Base-by-base conservation (phyloP, 2,329 filamentous ascomycete genomes). In the Beauveria varroae region DNA sequence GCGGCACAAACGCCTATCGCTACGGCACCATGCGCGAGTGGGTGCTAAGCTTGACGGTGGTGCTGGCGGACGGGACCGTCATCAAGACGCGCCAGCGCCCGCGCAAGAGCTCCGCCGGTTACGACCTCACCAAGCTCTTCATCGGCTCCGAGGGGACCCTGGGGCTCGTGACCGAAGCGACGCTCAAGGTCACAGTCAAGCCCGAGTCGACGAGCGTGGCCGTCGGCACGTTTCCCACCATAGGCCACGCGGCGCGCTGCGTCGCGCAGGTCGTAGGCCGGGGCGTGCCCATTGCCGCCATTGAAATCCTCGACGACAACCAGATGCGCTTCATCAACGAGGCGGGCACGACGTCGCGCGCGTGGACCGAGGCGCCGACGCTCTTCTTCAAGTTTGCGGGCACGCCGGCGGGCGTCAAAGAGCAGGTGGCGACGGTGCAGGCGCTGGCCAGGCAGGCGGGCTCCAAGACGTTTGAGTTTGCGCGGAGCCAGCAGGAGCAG, bases 21-120 rank as follows among this genome's bases (percentile, higher is more conserved):
- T 96, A 96, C 73, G 93, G 92, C 64, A 96, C 92, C 2, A 96
- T 96, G 91, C 87, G 90, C 64, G 92, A 96, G 71, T 96, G 92
- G 92, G 93, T 96, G 14, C 77, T 96, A 24, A 89, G 85, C 59
- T 76, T 96, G 66, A 96, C 92, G 0, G 90, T 96, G 4, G 92
- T 96, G 12, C 81, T 96, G 68, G 92, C 92, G 20, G 93, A 96
- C 73, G 92, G 92, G 55, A 96, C 92, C 1, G 76, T 96, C 57
- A 88, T 97, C 76, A 93, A 93, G 79, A 97, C 93, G 12, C 83
- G 90, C 64, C 91, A 96, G 74, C 84, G 92, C 54, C 91, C 92
- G 12, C 84, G 92, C 66, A 97, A 96, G 79, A 93, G 89, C 69
- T 92, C 88, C 60, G 93, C 93, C 37, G 93, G 93, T 28, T 97